Base-by-base conservation (phyloP, 768 basidiomycete species). In the Xerocomus spinulosus region DNA sequence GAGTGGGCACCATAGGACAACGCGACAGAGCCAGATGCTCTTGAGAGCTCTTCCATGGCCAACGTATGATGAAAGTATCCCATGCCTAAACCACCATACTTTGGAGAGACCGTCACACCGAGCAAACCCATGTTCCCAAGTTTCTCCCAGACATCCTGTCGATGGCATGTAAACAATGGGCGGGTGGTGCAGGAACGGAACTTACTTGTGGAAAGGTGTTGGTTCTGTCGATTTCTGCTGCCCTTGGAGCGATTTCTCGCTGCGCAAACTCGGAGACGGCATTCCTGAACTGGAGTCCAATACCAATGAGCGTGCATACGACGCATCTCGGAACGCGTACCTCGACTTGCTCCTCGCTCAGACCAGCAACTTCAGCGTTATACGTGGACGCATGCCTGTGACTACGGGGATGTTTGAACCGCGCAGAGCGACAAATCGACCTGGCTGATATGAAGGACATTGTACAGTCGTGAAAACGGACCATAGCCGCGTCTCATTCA, bases 1-100 rank as follows among this genome's bases (percentile, higher is more conserved):
- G 90, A 92, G 58, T 94, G 92, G 26, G 92, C 90, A 45, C 89
- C 92, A 50, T 94, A 94, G 3, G 91, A 92, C 6, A 97, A 78
- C 3, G 87, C 94, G 23, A 97, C 87, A 4, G 91, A 92, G 28
- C 91, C 94, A 6, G 93, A 95, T 15, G 90, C 88, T 21, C 82
- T 73, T 29, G 93, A 95, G 46, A 97, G 72, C 52, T 90, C 90
- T 71, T 97, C 94, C 93, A 96, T 96, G 7, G 89, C 93, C 40
- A 97, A 75, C 4, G 85, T 87, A 67, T 93, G 92, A 42, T 91
- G 78, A 42, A 93, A 74, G 67, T 93, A 94, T 2, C 92, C 92
- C 52, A 89, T 74, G 2, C 75, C 81, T 35, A 95, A 73, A 3
- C 93, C 93, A n/a, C 84, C 82, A 54, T 90, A 89, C 57, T 87